Evolutionary conservation across 192 early-diverging fungal species (phyloP), one percentile per base, ranked within the genome.

Genomic region (Coemansia sp.): DNA sequence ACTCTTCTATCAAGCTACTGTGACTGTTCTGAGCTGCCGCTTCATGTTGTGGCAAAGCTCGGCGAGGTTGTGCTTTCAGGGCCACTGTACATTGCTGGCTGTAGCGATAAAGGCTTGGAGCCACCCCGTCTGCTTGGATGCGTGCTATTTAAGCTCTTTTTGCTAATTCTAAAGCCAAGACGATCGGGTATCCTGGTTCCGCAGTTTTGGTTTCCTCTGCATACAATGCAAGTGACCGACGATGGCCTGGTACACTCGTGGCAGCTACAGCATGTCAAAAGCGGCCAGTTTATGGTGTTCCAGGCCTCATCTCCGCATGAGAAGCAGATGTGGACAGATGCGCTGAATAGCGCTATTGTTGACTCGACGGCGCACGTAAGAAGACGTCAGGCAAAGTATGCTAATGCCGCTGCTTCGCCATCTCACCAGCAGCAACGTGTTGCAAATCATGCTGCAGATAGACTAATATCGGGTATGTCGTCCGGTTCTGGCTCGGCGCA

Each of bases 181-280:
- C 85, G 83, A 19, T 53, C 71, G 1, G 74, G 57, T 19, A 64
- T 62, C 19, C 80, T 88, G 12, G 75, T 85, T 23, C 84, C 87
- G 1, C 82, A 87, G 47, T 85, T 84, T 62, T 90, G 89, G 89
- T 84, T 90, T 25, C 87, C 89, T 0, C 71, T 90, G 38, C 77
- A 87, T 16, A 77, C 82, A 3, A 85, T 85, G 70, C 82, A 77
- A 16, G 62, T 87, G 6, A 80, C 84, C 16, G 87, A 90, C 59
- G 69, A 80, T 7, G 65, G 61, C 41, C 53, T 47, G n/a, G 50
- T 38, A 29, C 59, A 64, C 29, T 61, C 62, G 17, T 80, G 77
- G 77, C 68, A 59, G 21, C 59, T 80, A 38, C 62, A 62, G 62
- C 77, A 80, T 48, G n/a, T 63, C 10, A 71, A 67, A 35, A 80